Evolutionary conservation across 202 grass and related monocot species (phyloP).

Genomic region (Setaria italica): DNA sequence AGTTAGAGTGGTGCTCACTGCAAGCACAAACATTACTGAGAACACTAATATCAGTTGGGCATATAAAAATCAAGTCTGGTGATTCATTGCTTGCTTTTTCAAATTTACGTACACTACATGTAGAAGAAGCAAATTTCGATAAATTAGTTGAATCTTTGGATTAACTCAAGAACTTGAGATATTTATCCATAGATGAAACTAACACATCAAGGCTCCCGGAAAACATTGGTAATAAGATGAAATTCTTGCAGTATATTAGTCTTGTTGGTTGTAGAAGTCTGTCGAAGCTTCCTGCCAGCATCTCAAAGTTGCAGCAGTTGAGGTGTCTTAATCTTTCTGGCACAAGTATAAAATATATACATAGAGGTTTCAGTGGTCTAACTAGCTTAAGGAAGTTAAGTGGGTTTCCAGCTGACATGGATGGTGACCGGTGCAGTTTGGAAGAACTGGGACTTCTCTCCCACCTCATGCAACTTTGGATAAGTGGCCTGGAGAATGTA

Average conservation of each 20-base stretch:
- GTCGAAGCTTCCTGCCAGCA: conserved; percentile 7
- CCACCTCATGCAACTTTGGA: neutral
- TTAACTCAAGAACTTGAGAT: conserved; percentile 31
- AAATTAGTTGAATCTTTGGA: neutral
- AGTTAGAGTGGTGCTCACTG: neutral
- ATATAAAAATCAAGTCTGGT: neutral
- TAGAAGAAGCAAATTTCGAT: neutral
- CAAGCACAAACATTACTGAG: neutral
- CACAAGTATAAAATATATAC: neutral
- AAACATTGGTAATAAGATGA: conserved; percentile 2
- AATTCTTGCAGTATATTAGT: neutral
- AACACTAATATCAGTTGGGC: conserved; percentile 4
- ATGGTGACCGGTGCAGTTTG: conserved; percentile 25
- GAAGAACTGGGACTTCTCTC: conserved; percentile 34
- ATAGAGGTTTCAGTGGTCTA: neutral
- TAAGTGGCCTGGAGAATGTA: conserved; percentile 7
- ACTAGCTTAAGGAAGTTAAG: conserved; percentile 7
- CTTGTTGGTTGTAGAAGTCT: neutral
- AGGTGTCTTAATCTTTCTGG: fast-evolving
- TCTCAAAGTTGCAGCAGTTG: conserved; percentile 13
- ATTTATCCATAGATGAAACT: neutral
- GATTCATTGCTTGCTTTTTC: neutral
- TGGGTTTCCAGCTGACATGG: neutral
- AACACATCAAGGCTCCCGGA: neutral
- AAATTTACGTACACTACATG: neutral